Conservation (phyloP, 148 eudicot genomes). For the Polygonum aviculare region DNA sequence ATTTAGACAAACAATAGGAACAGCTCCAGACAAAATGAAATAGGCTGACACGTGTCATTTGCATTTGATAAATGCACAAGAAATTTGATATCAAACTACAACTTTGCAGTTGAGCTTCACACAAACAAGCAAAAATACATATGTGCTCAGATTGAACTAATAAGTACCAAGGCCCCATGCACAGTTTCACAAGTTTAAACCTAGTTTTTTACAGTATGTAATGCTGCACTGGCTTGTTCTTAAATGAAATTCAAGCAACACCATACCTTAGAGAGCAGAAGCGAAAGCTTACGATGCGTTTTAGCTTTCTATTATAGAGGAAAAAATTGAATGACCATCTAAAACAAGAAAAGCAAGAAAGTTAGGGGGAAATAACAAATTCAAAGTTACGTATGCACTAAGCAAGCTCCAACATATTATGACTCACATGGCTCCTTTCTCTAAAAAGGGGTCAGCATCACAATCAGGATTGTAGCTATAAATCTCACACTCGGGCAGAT, state of each 20-base stretch:
- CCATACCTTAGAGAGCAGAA: constrained; percentile 77
- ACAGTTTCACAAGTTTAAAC: background rate
- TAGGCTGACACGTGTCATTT: background rate
- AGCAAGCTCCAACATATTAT: background rate
- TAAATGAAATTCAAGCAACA: background rate
- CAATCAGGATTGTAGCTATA: constrained; percentile 83
- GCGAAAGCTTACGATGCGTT: constrained; percentile 85
- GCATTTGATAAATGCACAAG: background rate
- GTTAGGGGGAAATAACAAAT: background rate
- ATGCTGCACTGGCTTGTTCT: background rate
- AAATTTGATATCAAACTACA: background rate
- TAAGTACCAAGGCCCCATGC: no score
- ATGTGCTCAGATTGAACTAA: no score
- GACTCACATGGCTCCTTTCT: constrained; percentile 88
- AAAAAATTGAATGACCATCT: constrained; percentile 96
- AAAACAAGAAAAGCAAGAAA: constrained; percentile 15
- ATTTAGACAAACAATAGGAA: background rate
- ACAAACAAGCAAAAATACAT: no score
- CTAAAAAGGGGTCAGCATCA: constrained; percentile 74
- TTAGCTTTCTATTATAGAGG: constrained; percentile 88
- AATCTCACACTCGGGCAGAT: constrained; percentile 83
- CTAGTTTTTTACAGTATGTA: background rate
- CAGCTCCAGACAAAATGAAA: background rate
- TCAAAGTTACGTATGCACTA: background rate
- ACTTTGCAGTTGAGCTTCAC: background rate